A percentile compares a stretch with the other conserved stretches of the same genome.
Conservation (phyloP, 1,284 basidiomycete genomes). For the Moniliophthora roreri region DNA sequence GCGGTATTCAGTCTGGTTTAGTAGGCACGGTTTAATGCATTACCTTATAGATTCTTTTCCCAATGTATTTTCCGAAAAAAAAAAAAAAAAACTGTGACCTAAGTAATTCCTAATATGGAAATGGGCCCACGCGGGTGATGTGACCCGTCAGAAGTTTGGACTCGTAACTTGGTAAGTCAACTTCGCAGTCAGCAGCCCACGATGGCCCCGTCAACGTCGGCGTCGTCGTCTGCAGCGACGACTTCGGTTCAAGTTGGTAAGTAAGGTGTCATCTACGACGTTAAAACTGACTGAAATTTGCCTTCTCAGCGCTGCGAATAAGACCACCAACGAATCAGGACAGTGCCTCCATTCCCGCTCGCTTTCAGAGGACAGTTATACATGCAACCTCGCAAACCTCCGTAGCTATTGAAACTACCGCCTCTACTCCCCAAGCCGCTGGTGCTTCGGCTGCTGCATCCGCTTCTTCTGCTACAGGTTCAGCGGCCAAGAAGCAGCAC, state of each 20-base stretch:
- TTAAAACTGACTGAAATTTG: slow-evolving; percentile 11
- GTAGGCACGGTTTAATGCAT: too few species aligned
- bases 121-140: too few species aligned
- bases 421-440: slow-evolving; percentile 42
- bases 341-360: slow-evolving; percentile 81
- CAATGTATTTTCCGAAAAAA: too few species aligned
- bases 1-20: too few species aligned
- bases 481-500: slow-evolving; percentile 73
- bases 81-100: too few species aligned
- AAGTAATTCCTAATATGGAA: too few species aligned
- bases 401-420: slow-evolving; percentile 72
- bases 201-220: slow-evolving; percentile 73
- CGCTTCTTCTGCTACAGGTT: slow-evolving; percentile 50
- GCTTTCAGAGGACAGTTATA: slow-evolving; percentile 91
- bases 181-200: slow-evolving; percentile 21
- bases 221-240: slow-evolving; percentile 66
- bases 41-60: too few species aligned
- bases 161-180: too few species aligned
- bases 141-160: too few species aligned
- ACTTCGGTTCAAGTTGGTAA: slow-evolving; percentile 86
- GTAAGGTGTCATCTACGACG: slow-evolving; percentile 29
- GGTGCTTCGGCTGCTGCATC: slow-evolving; percentile 42
- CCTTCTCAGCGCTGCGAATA: slow-evolving; percentile 80
- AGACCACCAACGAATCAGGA: slow-evolving; percentile 86
- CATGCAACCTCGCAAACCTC: slow-evolving; percentile 69